Evolutionary conservation across 495 filamentous ascomycete species (phyloP), one percentile per base, ranked within the genome.

Genomic region (Neurospora terricola): DNA sequence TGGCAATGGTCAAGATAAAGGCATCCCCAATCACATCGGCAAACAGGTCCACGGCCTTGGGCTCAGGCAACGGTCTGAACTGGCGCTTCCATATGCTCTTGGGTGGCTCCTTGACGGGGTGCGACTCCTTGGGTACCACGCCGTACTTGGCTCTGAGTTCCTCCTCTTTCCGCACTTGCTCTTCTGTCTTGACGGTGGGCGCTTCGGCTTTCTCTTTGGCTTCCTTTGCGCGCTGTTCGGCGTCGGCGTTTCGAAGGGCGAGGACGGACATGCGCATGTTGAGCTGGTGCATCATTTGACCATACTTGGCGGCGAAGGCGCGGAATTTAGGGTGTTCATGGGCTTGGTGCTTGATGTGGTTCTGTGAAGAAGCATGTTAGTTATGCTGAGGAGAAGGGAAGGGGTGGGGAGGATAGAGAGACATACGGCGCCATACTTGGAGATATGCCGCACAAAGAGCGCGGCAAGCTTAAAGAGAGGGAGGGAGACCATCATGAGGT

Each of bases 291-390:
- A 99, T 91, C 8, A 86, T 80, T 76, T 99, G 96, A 36, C 87
- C 87, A 78, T 88, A 88, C 66, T 75, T 80, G 21, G 87, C 86
- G 21, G 96, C 96, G 79, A 96, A 89, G 34, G 81, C 81, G 21
- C 96, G 92, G 83, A 98, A 99, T 21, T 90, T 86, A 68, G 94
- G 93, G 84, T 98, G 96, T 78, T 99, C 96, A 76, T 92, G 92
- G 18, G 96, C 96, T 86, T 98, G 94, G 34, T 86, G 87, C 82
- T 97, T 98, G 83, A 99, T 97, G 80, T 88, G 90, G 80, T 93
- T 97, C 96, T 99, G 80, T 7, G 54, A 8, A 34, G 10, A 66
- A 10, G 5, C 23, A 36, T 30, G 54, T 66, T 34, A 66, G 54
- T 34, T 18, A 9, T 36, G 54, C 1, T 11, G 66, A 12, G 5